Percentiles rank a stretch among this genome's conserved stretches.
These are phyloP conservation scores for Saccharomyces eubayanus DNA, from an alignment of 805 yeast genomes.

Conservation along the genomic window DNA sequence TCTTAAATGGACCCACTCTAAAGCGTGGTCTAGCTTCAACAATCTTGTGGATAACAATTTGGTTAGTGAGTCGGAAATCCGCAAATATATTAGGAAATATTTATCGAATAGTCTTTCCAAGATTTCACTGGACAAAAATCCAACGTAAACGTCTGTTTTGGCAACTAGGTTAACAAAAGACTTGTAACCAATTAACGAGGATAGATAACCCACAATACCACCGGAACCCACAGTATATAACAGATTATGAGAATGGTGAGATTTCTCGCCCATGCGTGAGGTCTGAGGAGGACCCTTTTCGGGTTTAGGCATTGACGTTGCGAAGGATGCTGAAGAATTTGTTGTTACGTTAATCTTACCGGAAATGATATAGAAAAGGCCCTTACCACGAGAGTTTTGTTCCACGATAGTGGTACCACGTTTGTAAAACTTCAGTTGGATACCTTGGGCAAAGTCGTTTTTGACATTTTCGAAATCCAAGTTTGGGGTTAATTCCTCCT, in stretches of 20 bases:
- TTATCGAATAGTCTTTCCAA: conserved; percentile 64
- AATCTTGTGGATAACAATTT: conserved; percentile 59
- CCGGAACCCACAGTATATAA: conserved; percentile 62
- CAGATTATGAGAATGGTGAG: conserved; percentile 29
- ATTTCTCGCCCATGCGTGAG: conserved; percentile 1
- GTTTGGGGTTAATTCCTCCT: conserved; percentile 18
- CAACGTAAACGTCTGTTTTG: conserved; percentile 54
- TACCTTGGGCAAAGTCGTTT: conserved; percentile 47
- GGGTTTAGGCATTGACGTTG: conserved; percentile 7
- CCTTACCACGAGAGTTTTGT: conserved; percentile 60
- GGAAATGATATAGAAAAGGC: conserved; percentile 70
- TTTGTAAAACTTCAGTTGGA: conserved; percentile 47
- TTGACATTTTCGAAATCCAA: conserved; percentile 45
- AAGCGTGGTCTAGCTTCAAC: conserved; percentile 74
- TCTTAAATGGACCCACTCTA: conserved; percentile 90
- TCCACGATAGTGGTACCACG: conserved; percentile 51
- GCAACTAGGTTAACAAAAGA: conserved; percentile 70
- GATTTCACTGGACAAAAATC: conserved; percentile 54
- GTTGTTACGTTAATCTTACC: conserved; percentile 59
- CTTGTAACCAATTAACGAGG: conserved; percentile 68
- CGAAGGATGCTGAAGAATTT: neutral
- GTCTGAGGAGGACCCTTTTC: conserved; percentile 1
- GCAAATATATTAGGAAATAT: conserved; percentile 65
- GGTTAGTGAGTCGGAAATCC: conserved; percentile 67
- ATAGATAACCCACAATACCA: conserved; percentile 80